phyloP scores from a whole-genome alignment of 2,329 filamentous ascomycete genomes.

The Colletotrichum incanum region DNA sequence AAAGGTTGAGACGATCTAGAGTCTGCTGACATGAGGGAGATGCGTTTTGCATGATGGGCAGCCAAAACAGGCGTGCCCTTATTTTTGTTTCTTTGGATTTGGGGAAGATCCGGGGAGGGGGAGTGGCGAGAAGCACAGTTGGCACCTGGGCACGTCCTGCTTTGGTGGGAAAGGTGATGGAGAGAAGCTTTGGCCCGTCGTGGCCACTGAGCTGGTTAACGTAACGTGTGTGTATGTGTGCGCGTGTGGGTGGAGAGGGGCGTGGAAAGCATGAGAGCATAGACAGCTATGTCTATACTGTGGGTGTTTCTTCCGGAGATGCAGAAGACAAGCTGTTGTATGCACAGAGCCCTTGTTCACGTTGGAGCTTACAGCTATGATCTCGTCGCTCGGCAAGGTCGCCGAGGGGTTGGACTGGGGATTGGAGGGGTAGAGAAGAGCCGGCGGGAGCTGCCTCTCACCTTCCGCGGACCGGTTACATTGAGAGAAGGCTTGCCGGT shows the following conservation, averaged over 20 bases:
- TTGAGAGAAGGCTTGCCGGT: background rate
- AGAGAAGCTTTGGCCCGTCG: background rate
- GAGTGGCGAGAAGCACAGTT: background rate
- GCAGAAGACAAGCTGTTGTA: background rate
- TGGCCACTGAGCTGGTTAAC: background rate
- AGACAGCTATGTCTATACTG: background rate
- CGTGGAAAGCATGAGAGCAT: background rate
- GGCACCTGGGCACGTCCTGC: background rate
- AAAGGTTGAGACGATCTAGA: conserved; percentile 9
- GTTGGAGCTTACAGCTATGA: background rate
- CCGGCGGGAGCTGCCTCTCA: background rate
- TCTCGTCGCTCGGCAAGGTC: background rate
- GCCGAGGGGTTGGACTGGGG: background rate
- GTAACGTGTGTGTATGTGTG: background rate
- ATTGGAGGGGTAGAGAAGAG: background rate
- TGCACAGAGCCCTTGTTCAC: background rate
- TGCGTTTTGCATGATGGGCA: conserved; percentile 6
- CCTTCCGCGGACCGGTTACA: background rate
- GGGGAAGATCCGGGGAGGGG: background rate
- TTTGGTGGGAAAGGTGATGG: background rate
- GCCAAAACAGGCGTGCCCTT: background rate
- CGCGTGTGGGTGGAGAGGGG: background rate
- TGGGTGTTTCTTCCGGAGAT: background rate
- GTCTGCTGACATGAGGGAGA: background rate
- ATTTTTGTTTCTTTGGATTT: background rate